phyloP scores from a whole-genome alignment of 139 green algal genomes.

The Haematococcus lacustris region DNA sequence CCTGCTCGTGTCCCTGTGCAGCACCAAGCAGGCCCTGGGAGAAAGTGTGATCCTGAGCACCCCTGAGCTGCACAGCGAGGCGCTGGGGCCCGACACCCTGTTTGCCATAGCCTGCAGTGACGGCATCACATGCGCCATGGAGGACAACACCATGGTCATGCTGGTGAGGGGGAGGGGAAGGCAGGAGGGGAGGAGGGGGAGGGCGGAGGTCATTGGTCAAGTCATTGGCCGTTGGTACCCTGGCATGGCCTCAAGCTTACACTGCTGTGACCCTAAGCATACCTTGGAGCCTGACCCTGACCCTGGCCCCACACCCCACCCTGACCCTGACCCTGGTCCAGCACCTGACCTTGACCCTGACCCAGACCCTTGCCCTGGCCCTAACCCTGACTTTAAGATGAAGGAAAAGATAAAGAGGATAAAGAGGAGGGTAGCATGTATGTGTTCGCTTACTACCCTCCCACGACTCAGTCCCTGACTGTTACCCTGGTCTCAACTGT shows the following conservation, averaged over 20 bases:
- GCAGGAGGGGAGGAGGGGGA: neutral
- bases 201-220: neutral
- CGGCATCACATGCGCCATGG: conserved; percentile 5
- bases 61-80: conserved; percentile 14
- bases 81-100: conserved; percentile 6
- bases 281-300: neutral
- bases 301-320: neutral
- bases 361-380: neutral
- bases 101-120: conserved; percentile 13
- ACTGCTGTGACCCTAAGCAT: neutral
- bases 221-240: neutral
- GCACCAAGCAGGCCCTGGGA: conserved; percentile 6
- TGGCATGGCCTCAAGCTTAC: neutral
- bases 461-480: too few relatives aligned
- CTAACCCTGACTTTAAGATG: too few relatives aligned
- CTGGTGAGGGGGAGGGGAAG: conserved; percentile 4
- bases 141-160: conserved; percentile 3
- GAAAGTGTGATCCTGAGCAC: conserved; percentile 7
- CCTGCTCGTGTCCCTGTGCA: conserved; percentile 2
- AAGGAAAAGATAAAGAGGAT: too few relatives aligned
- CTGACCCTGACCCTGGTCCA: neutral
- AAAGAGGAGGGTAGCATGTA: too few relatives aligned
- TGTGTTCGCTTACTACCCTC: too few relatives aligned
- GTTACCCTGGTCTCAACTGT: too few relatives aligned
- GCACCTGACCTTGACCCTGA: neutral